Conservation (phyloP, 1,284 basidiomycete species). For the Hypsizygus ulmarius region DNA sequence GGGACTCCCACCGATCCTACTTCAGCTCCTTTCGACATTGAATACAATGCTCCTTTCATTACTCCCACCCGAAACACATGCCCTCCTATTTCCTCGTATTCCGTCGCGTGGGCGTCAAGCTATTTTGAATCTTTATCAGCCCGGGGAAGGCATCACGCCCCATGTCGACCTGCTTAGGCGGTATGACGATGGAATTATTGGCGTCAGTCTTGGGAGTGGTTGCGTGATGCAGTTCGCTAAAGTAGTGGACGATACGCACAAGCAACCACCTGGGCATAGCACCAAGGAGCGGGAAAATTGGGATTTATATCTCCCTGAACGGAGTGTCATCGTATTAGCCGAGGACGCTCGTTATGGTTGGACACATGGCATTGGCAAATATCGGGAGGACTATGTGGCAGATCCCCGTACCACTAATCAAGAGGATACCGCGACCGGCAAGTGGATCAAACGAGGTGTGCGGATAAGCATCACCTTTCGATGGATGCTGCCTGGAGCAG, state of each 20-base stretch:
- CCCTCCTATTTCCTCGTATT: constrained; percentile 50
- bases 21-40: constrained; percentile 50
- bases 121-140: constrained; percentile 76
- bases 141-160: constrained; percentile 76
- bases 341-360: constrained; percentile 70
- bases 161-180: constrained; percentile 76
- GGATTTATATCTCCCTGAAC: constrained; percentile 62
- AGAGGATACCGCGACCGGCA: constrained; percentile 23
- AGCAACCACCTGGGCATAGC: constrained; percentile 1
- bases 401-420: constrained; percentile 33
- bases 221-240: constrained; percentile 71
- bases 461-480: constrained; percentile 77
- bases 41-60: constrained; percentile 44
- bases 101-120: constrained; percentile 62
- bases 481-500: constrained; percentile 75
- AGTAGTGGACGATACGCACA: constrained; percentile 11
- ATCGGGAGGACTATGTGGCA: constrained; percentile 33
- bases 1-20: constrained; percentile 55
- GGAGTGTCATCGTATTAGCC: constrained; percentile 68
- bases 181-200: constrained; percentile 79
- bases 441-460: constrained; percentile 49
- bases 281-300: constrained; percentile 18
- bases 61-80: constrained; percentile 46
- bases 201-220: constrained; percentile 69
- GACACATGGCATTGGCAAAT: constrained; percentile 41